Base-by-base conservation (phyloP, 768 basidiomycete genomes). In the Naematelia encephala region DNA sequence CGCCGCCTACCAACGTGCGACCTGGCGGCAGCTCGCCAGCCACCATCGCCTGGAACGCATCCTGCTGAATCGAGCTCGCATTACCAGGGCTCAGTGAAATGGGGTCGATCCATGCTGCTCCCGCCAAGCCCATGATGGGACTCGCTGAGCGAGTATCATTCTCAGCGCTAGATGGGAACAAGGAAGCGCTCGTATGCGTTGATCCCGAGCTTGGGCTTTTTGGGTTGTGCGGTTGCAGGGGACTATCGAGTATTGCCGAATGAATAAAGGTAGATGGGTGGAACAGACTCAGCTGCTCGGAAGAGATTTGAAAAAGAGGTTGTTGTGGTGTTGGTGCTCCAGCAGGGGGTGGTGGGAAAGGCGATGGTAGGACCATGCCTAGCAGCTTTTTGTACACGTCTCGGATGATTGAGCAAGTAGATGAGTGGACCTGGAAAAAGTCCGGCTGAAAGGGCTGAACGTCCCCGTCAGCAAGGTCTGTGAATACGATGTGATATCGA, bases 341-440 rank as follows among this genome's bases (percentile, higher is more conserved):
- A 42, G 16, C 34, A 42, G 23, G 46, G 11, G 25, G 46, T 28
- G 21, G 52, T 29, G 42, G 45, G n/a, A 49, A 25, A 14, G 59
- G 50, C 19, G 19, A 30, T 21, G 72, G 72, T 13, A 72, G 59
- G 54, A 75, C 59, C 60, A 71, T 66, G 10, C 61, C 61, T 5
- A 69, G 56, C 21, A 74, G 51, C 44, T 70, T 73, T 28, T 67
- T 71, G 64, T 77, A 77, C 1, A 75, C 43, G 25, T 72, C 72
- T 10, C 70, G 72, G 53, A 77, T 68, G 60, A 74, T 68, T 13
- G 57, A 66, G 57, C 60, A 66, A 42, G 60, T 50, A 16, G 51
- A 61, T 43, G 66, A 60, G 54, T 61, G 69, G 46, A 49, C 62
- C 51, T 52, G 69, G 59, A 60, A 63, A 57, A 58, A 66, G 56